A percentile compares a stretch with the other conserved stretches of the same genome.
These are phyloP conservation scores for Suillus lakei DNA, from an alignment of 768 basidiomycete genomes.

Conservation along the genomic window DNA sequence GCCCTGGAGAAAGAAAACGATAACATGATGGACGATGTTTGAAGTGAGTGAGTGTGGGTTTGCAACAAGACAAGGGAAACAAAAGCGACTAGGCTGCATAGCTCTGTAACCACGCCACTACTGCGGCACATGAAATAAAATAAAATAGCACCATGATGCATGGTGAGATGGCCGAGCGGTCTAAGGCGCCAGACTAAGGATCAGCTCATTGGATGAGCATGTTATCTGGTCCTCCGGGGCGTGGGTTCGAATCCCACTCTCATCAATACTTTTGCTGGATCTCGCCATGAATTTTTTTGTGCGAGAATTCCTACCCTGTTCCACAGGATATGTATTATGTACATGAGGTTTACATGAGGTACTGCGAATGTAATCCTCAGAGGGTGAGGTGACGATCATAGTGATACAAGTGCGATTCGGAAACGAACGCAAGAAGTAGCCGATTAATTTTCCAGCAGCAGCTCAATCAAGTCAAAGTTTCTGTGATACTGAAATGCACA, in stretches of 20 bases:
- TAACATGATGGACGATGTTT: conserved; percentile 11
- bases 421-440: conserved; percentile 21
- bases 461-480: conserved; percentile 43
- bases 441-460: conserved; percentile 18
- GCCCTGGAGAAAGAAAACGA: conserved; percentile 9
- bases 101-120: not conserved
- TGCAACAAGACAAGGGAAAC: not conserved
- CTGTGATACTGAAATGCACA: conserved; percentile 68
- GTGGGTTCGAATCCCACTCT: conserved; percentile 49
- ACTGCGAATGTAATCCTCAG: not conserved
- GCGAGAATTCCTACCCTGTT: not conserved
- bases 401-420: conserved; percentile 12
- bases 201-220: conserved; percentile 16
- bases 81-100: not conserved
- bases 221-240: conserved; percentile 44
- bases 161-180: conserved; percentile 85
- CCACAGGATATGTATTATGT: not conserved
- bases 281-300: not conserved
- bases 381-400: not conserved
- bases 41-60: not conserved
- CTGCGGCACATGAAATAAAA: not conserved
- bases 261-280: conserved; percentile 18
- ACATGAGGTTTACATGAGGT: not conserved
- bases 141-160: not conserved
- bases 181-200: conserved; percentile 90